Evolutionary conservation across 148 eudicot species (phyloP).

Genomic region (Spergularia marina): DNA sequence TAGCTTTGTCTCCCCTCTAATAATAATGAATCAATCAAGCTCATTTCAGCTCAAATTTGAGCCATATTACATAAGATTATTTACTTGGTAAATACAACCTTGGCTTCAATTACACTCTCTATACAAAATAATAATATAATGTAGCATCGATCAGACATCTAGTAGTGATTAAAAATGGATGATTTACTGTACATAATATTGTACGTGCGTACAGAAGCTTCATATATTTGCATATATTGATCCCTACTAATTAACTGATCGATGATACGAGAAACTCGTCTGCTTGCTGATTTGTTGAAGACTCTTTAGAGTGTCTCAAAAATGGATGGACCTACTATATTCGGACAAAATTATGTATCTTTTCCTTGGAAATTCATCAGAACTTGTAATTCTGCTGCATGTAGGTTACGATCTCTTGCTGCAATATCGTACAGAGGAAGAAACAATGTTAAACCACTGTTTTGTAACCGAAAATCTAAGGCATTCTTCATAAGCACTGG

Average conservation of each 20-base stretch:
- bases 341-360: too few species aligned
- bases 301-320: background rate
- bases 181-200: constrained; percentile 19
- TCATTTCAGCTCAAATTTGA: background rate
- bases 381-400: constrained; percentile 84
- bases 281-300: background rate
- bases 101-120: background rate
- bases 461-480: background rate
- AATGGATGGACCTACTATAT: background rate
- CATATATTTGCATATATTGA: constrained; percentile 10
- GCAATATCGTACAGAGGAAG: constrained; percentile 30
- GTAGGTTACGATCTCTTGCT: constrained; percentile 93
- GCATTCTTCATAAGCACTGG: background rate
- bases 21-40: background rate
- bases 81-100: background rate
- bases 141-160: background rate
- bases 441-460: background rate
- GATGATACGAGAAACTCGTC: background rate
- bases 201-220: constrained; percentile 16
- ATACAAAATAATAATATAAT: constrained; percentile 4
- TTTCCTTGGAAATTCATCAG: constrained; percentile 36
- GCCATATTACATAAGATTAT: background rate
- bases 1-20: background rate
- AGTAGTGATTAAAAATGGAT: background rate
- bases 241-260: background rate